Evolutionary conservation across 73 alveolate genomes (phyloP).

Genomic region (Blepharisma japonicum): DNA sequence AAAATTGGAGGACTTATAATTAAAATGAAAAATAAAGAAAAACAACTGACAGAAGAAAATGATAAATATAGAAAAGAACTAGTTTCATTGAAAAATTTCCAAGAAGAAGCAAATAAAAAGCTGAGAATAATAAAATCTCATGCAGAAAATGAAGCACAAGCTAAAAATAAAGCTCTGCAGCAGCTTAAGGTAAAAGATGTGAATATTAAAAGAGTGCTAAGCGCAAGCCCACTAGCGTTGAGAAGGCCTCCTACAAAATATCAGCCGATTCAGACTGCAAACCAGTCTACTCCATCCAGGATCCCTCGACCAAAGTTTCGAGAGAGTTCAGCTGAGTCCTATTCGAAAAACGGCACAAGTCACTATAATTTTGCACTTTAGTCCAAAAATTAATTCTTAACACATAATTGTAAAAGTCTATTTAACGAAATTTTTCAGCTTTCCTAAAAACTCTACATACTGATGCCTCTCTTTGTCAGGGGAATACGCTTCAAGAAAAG

Average conservation of each 20-base stretch:
- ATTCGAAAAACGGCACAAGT: no score
- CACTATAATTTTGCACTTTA: not conserved
- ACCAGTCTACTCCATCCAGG: no score
- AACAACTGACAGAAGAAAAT: not conserved
- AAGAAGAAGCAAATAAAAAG: not conserved
- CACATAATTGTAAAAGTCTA: not conserved
- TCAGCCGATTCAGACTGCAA: no score
- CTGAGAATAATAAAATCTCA: not conserved
- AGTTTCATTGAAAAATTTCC: not conserved
- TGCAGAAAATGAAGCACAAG: slow-evolving; percentile 1
- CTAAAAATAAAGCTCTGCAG: not conserved
- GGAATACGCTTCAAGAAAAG: slow-evolving; percentile 75
- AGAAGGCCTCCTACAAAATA: no score
- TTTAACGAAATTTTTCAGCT: slow-evolving; percentile 8
- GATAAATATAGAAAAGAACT: not conserved
- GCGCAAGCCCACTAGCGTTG: no score
- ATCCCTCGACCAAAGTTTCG: no score
- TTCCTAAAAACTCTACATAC: slow-evolving; percentile 21
- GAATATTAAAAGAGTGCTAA: not conserved
- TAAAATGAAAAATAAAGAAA: not conserved
- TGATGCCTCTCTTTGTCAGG: slow-evolving; percentile 85
- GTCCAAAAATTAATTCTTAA: not conserved
- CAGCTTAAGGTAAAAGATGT: not conserved
- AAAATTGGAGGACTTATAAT: slow-evolving; percentile 7
- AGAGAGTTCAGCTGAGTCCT: no score